These are phyloP conservation scores for Ceratocystis variospora DNA, from an alignment of 2,329 filamentous ascomycete species.

Conservation along the genomic window DNA sequence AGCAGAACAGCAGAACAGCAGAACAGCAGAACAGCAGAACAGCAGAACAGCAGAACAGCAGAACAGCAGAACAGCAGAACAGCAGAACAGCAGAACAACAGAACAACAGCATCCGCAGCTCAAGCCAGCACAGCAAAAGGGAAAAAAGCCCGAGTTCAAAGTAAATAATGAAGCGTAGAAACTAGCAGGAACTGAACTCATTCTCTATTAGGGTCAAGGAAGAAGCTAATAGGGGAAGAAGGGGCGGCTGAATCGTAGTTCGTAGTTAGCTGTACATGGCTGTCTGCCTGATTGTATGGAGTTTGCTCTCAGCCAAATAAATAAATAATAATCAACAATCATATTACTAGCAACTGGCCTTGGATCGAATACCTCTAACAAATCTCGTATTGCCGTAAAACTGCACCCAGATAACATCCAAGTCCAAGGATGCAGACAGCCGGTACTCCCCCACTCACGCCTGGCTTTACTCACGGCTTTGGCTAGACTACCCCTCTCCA, in stretches of 20 bases:
- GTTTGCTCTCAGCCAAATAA: too few relatives aligned
- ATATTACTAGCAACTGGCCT: too few relatives aligned
- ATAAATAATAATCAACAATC: too few relatives aligned
- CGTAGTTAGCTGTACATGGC: too few relatives aligned
- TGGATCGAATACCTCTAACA: neutral
- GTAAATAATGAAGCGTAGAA: neutral
- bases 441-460: neutral
- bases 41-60: neutral
- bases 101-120: neutral
- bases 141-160: neutral
- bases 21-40: neutral
- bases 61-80: neutral
- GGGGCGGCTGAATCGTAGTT: neutral
- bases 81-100: neutral
- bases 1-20: neutral
- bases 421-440: neutral
- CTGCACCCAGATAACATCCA: neutral
- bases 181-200: neutral
- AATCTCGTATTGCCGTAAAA: neutral
- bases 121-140: neutral
- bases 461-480: too few relatives aligned
- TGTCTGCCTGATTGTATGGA: too few relatives aligned
- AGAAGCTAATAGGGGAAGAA: neutral
- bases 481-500: too few relatives aligned
- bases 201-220: neutral